Base-by-base conservation (phyloP, 768 basidiomycete species). In the Russula foetens region DNA sequence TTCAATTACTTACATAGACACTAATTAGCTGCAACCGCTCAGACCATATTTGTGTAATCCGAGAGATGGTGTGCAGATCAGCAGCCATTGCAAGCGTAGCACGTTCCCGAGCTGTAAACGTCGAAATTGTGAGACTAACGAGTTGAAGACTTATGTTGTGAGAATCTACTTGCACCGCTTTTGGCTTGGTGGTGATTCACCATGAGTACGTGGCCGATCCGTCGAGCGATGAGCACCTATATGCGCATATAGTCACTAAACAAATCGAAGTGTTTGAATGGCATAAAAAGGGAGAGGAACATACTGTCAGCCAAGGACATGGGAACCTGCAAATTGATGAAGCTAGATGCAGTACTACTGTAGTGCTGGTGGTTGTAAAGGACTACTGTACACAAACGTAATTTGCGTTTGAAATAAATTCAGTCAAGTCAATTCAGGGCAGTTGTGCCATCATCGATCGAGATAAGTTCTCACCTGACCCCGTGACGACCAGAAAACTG, bases 21-120 rank as follows among this genome's bases (percentile, higher is more conserved):
- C 62, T 63, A 7, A 54, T 54, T 35, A 60, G 14, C 12, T 55
- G 62, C 41, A 63, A 39, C 8, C 58, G 62, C 7, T 63, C 58
- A 2, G 62, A 60, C 62, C 62, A 63, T 43, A 63, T 44, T 35
- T 62, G 60, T 7, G 38, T 62, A 5, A 62, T 58, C 7, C 28
- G 50, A 41, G 60, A 19, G 38, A 62, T 29, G 12, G 60, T 62
- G 6, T 62, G 55, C 19, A 62, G 12, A 43, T 62, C 60, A 21
- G 44, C 50, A 24, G 49, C 60, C 50, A 53, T 52, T 39, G 55
- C 29, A 11, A 53, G n/a, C 19, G 33, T 38, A 12, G 50, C n/a
- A 7, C 41, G 28, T 17, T 62, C 60, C 24, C 39, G 44, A 38
- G 50, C 44, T 53, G 56, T 35, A 19, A 43, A 45, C 19, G 24